These are phyloP conservation scores for Microthlaspi erraticum DNA, from an alignment of 345 rosid species.

Conservation along the genomic window DNA sequence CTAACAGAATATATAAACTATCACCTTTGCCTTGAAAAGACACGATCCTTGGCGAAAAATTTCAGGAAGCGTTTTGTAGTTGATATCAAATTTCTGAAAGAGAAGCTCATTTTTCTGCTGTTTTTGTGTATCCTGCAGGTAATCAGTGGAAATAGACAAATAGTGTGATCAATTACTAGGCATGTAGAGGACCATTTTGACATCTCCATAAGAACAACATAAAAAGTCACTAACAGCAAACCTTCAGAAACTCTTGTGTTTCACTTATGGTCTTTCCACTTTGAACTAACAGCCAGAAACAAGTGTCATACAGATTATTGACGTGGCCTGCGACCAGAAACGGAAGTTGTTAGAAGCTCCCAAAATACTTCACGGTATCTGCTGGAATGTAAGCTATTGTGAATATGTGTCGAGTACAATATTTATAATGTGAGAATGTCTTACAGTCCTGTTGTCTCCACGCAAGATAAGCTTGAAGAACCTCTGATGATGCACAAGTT, in stretches of 20 bases:
- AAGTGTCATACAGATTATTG: slow-evolving; percentile 66
- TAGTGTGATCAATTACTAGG: slow-evolving; percentile 1
- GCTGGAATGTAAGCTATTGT: slow-evolving; percentile 4
- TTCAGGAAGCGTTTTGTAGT: slow-evolving; percentile 67
- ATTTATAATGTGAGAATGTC: slow-evolving; percentile 30
- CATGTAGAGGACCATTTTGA: neutral
- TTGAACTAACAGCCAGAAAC: slow-evolving; percentile 77
- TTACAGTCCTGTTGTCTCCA: slow-evolving; percentile 94
- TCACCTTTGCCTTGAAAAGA: slow-evolving; percentile 72
- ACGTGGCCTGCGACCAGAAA: slow-evolving; percentile 64
- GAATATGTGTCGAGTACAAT: slow-evolving; percentile 5
- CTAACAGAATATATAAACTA: slow-evolving; percentile 7
- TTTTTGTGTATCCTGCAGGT: slow-evolving; percentile 68
- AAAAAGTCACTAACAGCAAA: slow-evolving; percentile 35
- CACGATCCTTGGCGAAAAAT: slow-evolving; percentile 93
- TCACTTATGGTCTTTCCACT: slow-evolving; percentile 66
- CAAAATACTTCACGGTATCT: too few species aligned
- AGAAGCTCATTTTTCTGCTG: slow-evolving; percentile 89
- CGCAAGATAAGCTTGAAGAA: slow-evolving; percentile 79
- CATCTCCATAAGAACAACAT: neutral
- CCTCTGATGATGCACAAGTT: slow-evolving; percentile 71
- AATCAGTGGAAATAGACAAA: slow-evolving; percentile 11
- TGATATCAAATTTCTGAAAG: slow-evolving; percentile 74
- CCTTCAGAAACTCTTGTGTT: slow-evolving; percentile 73
- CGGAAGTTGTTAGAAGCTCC: neutral